phyloP scores from a whole-genome alignment of 2,329 filamentous ascomycete genomes.

The Xylaria sp. region DNA sequence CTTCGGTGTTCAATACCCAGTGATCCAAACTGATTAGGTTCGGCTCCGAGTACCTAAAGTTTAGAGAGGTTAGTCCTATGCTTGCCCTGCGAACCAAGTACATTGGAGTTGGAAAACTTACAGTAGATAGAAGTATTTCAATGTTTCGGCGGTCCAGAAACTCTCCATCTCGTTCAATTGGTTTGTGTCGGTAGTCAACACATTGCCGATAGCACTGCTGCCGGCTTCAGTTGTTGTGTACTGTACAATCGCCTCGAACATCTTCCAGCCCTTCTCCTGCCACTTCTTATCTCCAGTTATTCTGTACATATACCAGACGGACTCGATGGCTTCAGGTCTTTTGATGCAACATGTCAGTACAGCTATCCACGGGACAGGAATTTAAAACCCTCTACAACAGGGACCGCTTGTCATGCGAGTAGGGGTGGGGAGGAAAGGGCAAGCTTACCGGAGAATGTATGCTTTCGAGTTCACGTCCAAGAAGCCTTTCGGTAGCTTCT shows the following conservation, averaged over 20 bases:
- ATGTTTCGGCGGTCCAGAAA: conserved; percentile 89
- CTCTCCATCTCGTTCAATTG: conserved; percentile 79
- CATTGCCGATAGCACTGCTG: conserved; percentile 76
- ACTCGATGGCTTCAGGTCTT: conserved; percentile 87
- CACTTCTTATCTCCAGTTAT: conserved; percentile 81
- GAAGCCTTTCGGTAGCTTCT: conserved; percentile 63
- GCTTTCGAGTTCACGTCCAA: conserved; percentile 55
- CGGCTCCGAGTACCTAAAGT: conserved; percentile 56
- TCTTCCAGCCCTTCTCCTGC: conserved; percentile 85
- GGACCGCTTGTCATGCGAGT: background rate
- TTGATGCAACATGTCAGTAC: conserved; percentile 36
- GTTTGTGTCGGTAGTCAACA: conserved; percentile 57
- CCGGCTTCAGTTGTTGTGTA: conserved; percentile 73
- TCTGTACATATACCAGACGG: conserved; percentile 89
- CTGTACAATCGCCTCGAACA: conserved; percentile 78
- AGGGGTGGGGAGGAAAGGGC: background rate
- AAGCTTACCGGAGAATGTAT: conserved; percentile 71
- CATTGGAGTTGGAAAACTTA: conserved; percentile 60
- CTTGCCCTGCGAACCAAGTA: background rate
- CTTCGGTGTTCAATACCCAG: conserved; percentile 66
- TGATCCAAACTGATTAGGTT: conserved; percentile 71
- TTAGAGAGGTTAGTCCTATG: conserved; percentile 1
- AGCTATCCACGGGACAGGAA: background rate
- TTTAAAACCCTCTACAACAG: conserved; percentile 43
- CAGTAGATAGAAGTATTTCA: conserved; percentile 92